Percentiles rank a stretch among this genome's conserved stretches.
These are phyloP conservation scores for Suhomyces wounanorum DNA, from an alignment of 1,139 yeast species.

Conservation along the genomic window DNA sequence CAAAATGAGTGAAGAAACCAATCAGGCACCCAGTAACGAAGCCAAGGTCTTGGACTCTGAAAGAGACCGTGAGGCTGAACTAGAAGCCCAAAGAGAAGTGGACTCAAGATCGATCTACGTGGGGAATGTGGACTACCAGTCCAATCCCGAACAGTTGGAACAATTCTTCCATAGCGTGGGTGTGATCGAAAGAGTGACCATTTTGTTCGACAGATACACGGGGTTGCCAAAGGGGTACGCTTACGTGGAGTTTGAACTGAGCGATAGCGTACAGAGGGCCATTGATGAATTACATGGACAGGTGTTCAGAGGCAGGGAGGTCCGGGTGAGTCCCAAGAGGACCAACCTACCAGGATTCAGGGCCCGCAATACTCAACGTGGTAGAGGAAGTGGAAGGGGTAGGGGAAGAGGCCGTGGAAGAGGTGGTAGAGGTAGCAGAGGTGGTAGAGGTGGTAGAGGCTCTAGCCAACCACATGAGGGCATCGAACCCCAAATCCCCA, in stretches of 20 bases:
- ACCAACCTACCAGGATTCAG: conserved; percentile 42
- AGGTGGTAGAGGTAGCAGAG: conserved; percentile 15
- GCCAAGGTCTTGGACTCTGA: conserved; percentile 17
- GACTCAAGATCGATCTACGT: conserved; percentile 45
- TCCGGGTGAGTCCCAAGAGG: conserved; percentile 41
- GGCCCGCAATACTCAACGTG: conserved; percentile 26
- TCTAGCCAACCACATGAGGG: background rate
- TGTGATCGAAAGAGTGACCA: conserved; percentile 40
- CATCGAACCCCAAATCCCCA: background rate
- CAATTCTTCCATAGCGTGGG: conserved; percentile 38
- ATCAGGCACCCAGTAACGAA: conserved; percentile 1
- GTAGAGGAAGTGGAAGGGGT: conserved; percentile 25
- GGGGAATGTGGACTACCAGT: conserved; percentile 45
- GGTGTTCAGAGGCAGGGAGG: conserved; percentile 38
- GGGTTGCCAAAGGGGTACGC: conserved; percentile 52
- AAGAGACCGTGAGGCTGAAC: conserved; percentile 30
- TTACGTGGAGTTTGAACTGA: conserved; percentile 39
- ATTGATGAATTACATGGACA: conserved; percentile 39
- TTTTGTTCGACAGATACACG: conserved; percentile 38
- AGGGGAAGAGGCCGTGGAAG: conserved; percentile 24
- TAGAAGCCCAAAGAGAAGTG: conserved; percentile 35
- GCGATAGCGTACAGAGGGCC: conserved; percentile 35
- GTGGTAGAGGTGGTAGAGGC: background rate
- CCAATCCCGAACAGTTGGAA: conserved; percentile 47
- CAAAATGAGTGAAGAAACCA: conserved; percentile 5